Conservation (phyloP, 73 alveolate species). For the Vitrella brassicaformis region DNA sequence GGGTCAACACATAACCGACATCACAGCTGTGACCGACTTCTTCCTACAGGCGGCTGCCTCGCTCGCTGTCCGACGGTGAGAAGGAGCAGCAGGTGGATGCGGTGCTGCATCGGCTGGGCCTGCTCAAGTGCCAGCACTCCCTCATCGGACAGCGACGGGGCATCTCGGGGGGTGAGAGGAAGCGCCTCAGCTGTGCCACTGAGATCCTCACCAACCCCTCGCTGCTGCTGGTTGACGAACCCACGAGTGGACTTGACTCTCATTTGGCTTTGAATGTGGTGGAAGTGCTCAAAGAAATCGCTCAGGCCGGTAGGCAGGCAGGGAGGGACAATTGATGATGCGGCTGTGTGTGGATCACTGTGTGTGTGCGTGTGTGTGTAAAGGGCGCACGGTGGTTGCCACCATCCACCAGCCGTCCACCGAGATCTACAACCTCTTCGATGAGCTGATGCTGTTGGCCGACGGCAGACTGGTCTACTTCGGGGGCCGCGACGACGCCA, state of each 20-base stretch:
- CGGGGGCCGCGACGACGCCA: not conserved
- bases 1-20: too few species aligned
- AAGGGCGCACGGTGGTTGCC: conserved; percentile 50
- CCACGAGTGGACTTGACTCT: conserved; percentile 25
- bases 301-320: not conserved
- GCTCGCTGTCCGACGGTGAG: not conserved
- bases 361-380: too few species aligned
- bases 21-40: too few species aligned
- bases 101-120: conserved; percentile 7
- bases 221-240: conserved; percentile 24
- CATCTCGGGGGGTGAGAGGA: conserved; percentile 25
- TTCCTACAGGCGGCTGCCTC: not conserved
- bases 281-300: not conserved
- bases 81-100: conserved; percentile 4
- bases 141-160: conserved; percentile 6
- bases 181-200: conserved; percentile 28
- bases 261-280: conserved; percentile 3
- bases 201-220: conserved; percentile 33
- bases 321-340: too few species aligned
- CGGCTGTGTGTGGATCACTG: too few species aligned
- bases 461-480: not conserved
- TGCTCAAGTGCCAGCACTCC: conserved; percentile 12
- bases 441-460: conserved; percentile 8
- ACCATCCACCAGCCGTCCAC: conserved; percentile 59
- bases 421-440: conserved; percentile 41